phyloP scores from a whole-genome alignment of 179 eudicot species.

The Spinacia oleracea region DNA sequence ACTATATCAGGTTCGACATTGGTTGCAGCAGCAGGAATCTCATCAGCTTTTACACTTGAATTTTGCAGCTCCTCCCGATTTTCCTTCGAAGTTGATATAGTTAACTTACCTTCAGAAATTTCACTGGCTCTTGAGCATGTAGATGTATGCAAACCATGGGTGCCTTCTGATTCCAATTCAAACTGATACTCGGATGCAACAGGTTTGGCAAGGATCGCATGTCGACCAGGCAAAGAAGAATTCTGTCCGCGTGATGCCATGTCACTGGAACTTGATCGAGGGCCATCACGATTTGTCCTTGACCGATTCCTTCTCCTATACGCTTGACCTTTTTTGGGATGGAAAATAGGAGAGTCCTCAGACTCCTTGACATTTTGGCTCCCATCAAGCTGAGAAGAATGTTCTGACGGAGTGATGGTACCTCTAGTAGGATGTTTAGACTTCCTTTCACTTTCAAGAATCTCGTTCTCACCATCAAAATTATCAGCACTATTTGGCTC shows the following conservation, averaged over 20 bases:
- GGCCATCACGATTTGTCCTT: conserved; percentile 72
- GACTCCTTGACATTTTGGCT: conserved; percentile 54
- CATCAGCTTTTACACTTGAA: conserved; percentile 34
- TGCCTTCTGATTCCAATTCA: conserved; percentile 51
- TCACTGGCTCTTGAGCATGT: conserved; percentile 30
- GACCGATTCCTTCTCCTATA: conserved; percentile 82
- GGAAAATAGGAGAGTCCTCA: conserved; percentile 61
- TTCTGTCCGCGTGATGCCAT: conserved; percentile 48
- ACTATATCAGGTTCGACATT: conserved; percentile 34
- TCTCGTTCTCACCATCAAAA: conserved; percentile 77
- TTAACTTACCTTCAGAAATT: conserved; percentile 36
- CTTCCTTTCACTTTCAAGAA: conserved; percentile 50
- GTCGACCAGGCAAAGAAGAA: conserved; percentile 48
- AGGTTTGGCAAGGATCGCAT: conserved; percentile 37
- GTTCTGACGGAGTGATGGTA: conserved; percentile 52
- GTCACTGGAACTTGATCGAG: conserved; percentile 64
- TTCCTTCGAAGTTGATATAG: conserved; percentile 32
- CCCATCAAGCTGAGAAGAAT: conserved; percentile 57
- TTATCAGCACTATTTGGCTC: conserved; percentile 98
- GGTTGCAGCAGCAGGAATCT: conserved; percentile 30
- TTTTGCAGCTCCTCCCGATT: conserved; percentile 35
- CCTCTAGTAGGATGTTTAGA: conserved; percentile 40
- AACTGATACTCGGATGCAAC: conserved; percentile 40
- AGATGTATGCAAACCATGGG: conserved; percentile 36
- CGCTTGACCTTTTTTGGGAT: conserved; percentile 69